Base-by-base conservation (phyloP, 2,329 filamentous ascomycete species). In the Monosporascus cannonballus region DNA sequence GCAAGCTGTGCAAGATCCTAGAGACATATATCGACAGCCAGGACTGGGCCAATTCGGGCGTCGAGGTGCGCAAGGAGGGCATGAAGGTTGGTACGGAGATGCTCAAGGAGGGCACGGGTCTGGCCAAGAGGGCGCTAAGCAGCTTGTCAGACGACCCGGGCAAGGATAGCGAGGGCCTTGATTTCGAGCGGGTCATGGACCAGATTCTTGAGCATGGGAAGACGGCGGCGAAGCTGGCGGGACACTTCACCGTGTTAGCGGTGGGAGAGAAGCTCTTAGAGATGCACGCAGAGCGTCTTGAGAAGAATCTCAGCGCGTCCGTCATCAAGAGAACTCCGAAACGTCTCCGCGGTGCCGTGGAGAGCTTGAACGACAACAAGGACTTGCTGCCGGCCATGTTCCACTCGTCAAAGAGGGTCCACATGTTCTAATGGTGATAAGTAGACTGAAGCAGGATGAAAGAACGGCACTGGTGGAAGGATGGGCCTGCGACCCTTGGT, bases 331-430 rank as follows among this genome's bases (percentile, higher is more conserved):
- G 61, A 51, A 65, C 63, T 41, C 65, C 63, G 1, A 59, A 59
- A 49, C 54, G 56, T 11, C 51, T 67, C 47, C 61, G 63, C 51
- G 57, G 62, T 14, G 67, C 66, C 8, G 59, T 69, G 44, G 57
- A 66, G 51, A 66, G 61, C 48, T 57, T 70, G 50, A 60, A 69
- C 44, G 64, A 68, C 24, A 69, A 66, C 48, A 64, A 60, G 57
- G 61, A 64, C 51, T 54, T 69, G 22, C 55, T 67, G 49, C 64
- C 64, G 45, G 59, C 62, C 17, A 66, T 69, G 65, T 69, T 64
- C 54, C 60, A 67, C 52, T 65, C 65, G 18, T 59, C 61, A 3
- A 63, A 61, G 50, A 59, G 55, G 52, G 54, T 68, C 18, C 66
- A 68, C 49, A 67, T 68, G 61, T 68, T 68, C 53, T 69, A 49